Base-by-base conservation (phyloP, 306 rosid species). In the Glycine latifolia region DNA sequence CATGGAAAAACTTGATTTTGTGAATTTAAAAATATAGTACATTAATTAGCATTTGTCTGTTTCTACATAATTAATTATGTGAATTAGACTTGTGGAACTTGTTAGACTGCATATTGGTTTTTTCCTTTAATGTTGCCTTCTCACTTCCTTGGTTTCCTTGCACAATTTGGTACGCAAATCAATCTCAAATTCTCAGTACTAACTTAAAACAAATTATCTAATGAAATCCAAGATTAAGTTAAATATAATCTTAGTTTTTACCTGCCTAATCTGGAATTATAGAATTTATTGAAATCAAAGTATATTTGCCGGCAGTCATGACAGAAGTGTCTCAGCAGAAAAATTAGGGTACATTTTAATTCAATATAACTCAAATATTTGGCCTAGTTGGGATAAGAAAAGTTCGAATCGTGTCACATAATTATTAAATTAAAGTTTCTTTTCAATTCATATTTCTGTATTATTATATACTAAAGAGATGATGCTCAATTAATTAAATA, bases 11-110 rank as follows among this genome's bases (percentile, higher is more conserved):
- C 14, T 8, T 8, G 46, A 61, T 10, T 14, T 3, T 15, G 1
- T 35, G 35, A 35, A 13, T 60, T 60, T 39, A 61, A 17, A 48
- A 35, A 4, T 0, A 17, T 33, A 77, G 4, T 56, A 8, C 52
- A 55, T 75, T 46, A 47, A 50, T 37, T 76, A 77, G 9, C 39
- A 39, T 41, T n/a, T 14, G 66, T 54, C 15, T 53, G 31, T 56
- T 80, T 80, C 41, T 55, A 3, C 56, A 13, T 60, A 80, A 71
- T 72, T 54, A 10, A 71, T 72, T 54, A 10, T 61, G 79, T 41
- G 14, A 71, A 31, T 58, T 50, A 69, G 39, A 53, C 52, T 3
- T 44, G 33, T 33, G 75, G 71, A 61, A 10, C 70, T 49, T 61
- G 59, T n/a, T 69, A 37, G 82, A 76, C 55, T 37, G 39, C 49